Evolutionary conservation across 805 yeast genomes (phyloP).

Genomic region (Saccharomycopsis sp.): DNA sequence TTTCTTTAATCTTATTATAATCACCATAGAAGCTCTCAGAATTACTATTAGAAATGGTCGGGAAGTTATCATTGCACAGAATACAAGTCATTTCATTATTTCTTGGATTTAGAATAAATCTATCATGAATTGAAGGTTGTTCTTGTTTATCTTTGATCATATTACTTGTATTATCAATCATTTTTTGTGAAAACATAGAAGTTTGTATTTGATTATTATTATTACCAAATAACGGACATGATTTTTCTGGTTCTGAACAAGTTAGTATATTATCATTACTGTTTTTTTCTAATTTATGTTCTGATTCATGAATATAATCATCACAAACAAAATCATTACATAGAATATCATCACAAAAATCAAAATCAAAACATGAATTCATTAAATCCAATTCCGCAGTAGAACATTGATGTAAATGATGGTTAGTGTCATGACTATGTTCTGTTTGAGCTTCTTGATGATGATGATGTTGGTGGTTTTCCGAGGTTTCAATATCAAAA

Average conservation of each 20-base stretch:
- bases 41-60: not conserved
- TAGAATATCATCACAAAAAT: constrained; percentile 15
- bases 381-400: constrained; percentile 15
- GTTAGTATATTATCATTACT: not conserved
- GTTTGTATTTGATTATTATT: no score
- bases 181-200: no score
- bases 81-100: constrained; percentile 14
- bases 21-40: not conserved
- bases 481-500: no score
- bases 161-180: no score
- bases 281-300: no score
- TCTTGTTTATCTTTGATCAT: no score
- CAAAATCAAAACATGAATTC: constrained; percentile 19
- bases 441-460: not conserved
- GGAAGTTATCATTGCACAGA: constrained; percentile 5
- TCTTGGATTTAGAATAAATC: constrained; percentile 13
- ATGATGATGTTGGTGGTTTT: not conserved
- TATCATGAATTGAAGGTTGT: no score
- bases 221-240: no score
- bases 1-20: not conserved
- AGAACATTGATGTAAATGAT: constrained; percentile 16
- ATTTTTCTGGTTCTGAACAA: no score
- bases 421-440: not conserved
- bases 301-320: constrained; percentile 16
- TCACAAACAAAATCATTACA: constrained; percentile 18